Base-by-base conservation (phyloP, 805 yeast genomes). In the Lipomyces starkeyi region DNA sequence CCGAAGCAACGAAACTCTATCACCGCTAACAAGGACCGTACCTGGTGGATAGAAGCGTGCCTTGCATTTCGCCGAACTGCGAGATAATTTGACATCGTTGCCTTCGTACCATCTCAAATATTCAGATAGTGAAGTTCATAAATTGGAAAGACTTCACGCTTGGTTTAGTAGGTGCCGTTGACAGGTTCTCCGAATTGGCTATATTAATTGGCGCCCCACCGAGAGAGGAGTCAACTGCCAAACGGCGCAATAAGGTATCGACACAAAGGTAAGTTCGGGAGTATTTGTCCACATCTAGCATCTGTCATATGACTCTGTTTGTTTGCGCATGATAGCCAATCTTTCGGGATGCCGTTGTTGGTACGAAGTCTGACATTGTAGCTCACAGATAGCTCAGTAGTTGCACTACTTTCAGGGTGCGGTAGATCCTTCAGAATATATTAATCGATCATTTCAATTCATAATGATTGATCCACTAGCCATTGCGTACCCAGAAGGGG, bases 401-500 rank as follows among this genome's bases (percentile, higher is more conserved):
- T 17, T 43, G 49, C n/a, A 3, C 49, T 4, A 17, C 22, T n/a
- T 17, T 43, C 22, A 43, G 22, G 25, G 49, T 17, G 20, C 49
- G 22, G 22, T 7, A 7, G 22, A 7, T 17, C 49, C 49, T 43
- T 17, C 22, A 17, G 11, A 43, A 43, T n/a, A 17, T n/a, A 17
- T 17, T 8, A 3, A 43, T 17, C 20, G 22, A 43, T 43, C 20
- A 13, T 17, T 6, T 43, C 22, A 17, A n/a, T 3, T n/a, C 25
- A 17, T 43, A 43, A 68, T 68, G 72, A 11, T n/a, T 20, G 72
- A 69, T 49, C 71, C 71, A 7, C 62, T 69, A 9, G 71, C 71
- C 25, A 64, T 69, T 63, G 58, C 54, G 52, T 69, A 69, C 34
- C 71, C 72, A 13, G 59, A 47, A 13, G 52, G 54, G 6, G 52